Base-by-base conservation (phyloP, 768 basidiomycete genomes). In the Trametopsis cervina region DNA sequence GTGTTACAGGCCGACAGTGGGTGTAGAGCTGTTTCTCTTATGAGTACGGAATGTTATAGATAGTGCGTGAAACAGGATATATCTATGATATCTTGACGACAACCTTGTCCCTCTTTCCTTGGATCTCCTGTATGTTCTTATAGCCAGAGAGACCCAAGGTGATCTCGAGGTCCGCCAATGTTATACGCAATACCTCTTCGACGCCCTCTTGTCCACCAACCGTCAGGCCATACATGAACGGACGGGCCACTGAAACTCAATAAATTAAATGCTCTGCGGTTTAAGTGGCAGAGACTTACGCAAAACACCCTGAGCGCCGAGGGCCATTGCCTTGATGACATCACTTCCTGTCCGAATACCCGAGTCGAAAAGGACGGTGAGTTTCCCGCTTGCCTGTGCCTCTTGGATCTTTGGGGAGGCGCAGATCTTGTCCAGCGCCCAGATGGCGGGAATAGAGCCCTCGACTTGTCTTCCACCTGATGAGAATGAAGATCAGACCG, bases 281-380 rank as follows among this genome's bases (percentile, higher is more conserved):
- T 23, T 4, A 26, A 24, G 26, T 33, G 27, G 3, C 18, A 36
- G 33, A 11, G 15, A 74, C 85, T 57, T 54, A 89, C 81, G 69
- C 15, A 92, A 63, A 13, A 93, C 81, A 5, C 71, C 89, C 56
- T 93, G 83, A 10, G 92, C 91, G 35, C 92, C 91, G 0, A 94
- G 71, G 1, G 89, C 89, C 22, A 93, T 64, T 0, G 92, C 91
- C 63, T 88, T 88, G 64, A 90, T 72, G 39, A 93, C 77, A 53
- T 95, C 92, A 38, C 80, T 77, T 10, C 88, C 92, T 0, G 83
- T 86, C 37, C 91, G 78, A 50, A 93, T 81, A 7, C 91, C 89
- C 43, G 81, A 90, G 59, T 85, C 83, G 56, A 85, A 89, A 4
- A 93, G 67, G 33, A 92, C 66, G 1, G 83, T 81, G 33, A 89